Evolutionary conservation across 805 yeast genomes (phyloP).

Genomic region (Wickerhamiella australiensis): DNA sequence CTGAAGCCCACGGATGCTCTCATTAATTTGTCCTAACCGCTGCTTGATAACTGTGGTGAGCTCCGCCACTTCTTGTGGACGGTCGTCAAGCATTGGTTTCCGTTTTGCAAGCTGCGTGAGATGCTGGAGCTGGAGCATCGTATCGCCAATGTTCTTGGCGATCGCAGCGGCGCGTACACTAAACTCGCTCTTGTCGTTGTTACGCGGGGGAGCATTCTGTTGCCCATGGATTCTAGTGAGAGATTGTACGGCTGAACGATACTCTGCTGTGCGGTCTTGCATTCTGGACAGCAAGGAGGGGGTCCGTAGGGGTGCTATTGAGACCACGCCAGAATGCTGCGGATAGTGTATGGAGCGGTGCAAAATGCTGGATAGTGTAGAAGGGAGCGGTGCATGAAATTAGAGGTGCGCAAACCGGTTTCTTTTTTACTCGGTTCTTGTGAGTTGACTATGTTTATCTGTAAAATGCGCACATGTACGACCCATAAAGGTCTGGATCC

Average conservation of each 20-base stretch:
- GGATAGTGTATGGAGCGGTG: background rate
- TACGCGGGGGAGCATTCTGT: slow-evolving; percentile 5
- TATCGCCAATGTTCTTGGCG: slow-evolving; percentile 79
- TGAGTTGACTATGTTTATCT: too few species aligned
- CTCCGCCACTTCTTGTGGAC: slow-evolving; percentile 87
- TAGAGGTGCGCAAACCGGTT: too few species aligned
- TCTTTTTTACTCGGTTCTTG: too few species aligned
- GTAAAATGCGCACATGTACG: too few species aligned
- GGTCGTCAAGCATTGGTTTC: slow-evolving; percentile 85
- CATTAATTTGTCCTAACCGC: slow-evolving; percentile 71
- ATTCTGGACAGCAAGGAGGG: background rate
- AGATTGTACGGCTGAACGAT: slow-evolving; percentile 78
- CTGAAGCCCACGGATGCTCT: slow-evolving; percentile 52
- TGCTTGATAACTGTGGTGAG: slow-evolving; percentile 73
- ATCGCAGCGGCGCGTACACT: slow-evolving; percentile 61
- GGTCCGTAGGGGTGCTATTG: background rate
- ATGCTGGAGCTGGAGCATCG: slow-evolving; percentile 68
- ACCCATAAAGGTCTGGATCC: too few species aligned
- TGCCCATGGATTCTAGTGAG: slow-evolving; percentile 47
- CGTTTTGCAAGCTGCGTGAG: slow-evolving; percentile 77
- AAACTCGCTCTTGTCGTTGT: slow-evolving; percentile 37
- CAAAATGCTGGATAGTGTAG: too few species aligned
- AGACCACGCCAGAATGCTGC: background rate
- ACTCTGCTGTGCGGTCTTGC: slow-evolving; percentile 74
- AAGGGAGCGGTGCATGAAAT: too few species aligned